Evolutionary conservation across 2,329 filamentous ascomycete genomes (phyloP), one percentile per base, ranked within the genome.

Genomic region (Fusarium sp.): DNA sequence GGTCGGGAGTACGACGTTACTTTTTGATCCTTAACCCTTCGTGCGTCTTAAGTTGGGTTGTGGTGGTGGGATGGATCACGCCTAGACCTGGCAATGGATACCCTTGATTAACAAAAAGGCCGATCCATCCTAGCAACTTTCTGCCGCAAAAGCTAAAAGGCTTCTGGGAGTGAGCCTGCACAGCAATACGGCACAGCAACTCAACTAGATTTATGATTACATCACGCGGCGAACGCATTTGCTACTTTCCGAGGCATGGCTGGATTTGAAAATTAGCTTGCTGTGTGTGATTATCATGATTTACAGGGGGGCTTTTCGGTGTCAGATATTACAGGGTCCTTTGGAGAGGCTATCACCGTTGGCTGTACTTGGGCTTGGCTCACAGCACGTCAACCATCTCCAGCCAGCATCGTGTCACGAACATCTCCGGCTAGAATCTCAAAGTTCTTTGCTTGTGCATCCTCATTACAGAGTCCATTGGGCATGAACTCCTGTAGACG

Each of bases 61-160:
- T 70, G 59, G 60, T 74, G 72, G 70, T 72, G 70, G 69, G 61
- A 63, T 70, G 60, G 64, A 59, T 60, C 57, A 57, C 27, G 30
- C 51, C 53, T 45, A 37, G 46, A 34, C 47, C 20, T 41, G 27
- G 42, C 37, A 32, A 52, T 27, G 34, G 44, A 40, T 52, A 34
- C 64, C 48, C 54, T 49, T 44, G 32, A 47, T 60, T 52, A 25
- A 46, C 49, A 58, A 51, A 61, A 44, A 54, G 45, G 22, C 65
- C 44, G 40, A 37, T 44, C 34, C 42, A 56, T 52, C 56, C 57
- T 18, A 56, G 57, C 32, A 42, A 58, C 40, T 52, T 53, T 44
- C 53, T 42, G 32, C 34, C 49, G 49, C 49, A 41, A 47, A 67
- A 44, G 48, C 48, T 29, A 34, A 42, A 30, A 42, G 30, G n/a